A percentile compares a stretch with the other conserved stretches of the same genome.
Evolutionary conservation across 805 yeast species (phyloP).

Genomic region (Ogataea sp.): DNA sequence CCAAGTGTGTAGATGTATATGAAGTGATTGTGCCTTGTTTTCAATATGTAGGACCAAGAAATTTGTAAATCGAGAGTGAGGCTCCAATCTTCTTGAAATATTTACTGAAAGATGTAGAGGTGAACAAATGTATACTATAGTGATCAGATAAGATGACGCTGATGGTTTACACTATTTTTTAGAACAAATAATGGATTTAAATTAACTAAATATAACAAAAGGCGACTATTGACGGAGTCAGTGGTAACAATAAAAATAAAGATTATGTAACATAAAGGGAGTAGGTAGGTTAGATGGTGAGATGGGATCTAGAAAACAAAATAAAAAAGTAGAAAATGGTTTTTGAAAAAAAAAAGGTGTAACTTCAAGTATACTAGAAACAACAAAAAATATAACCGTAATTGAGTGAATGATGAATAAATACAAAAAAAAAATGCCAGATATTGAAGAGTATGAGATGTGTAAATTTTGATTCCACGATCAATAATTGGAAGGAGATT

Average conservation of each 20-base stretch:
- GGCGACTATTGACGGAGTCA: not conserved
- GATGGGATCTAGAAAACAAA: too few relatives aligned
- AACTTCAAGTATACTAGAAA: constrained; percentile 1
- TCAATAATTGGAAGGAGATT: not conserved
- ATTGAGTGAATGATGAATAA: too few relatives aligned
- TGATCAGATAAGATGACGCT: too few relatives aligned
- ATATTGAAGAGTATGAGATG: not conserved
- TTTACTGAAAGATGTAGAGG: too few relatives aligned
- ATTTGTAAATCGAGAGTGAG: too few relatives aligned
- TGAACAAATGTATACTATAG: too few relatives aligned
- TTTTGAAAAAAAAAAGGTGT: not conserved
- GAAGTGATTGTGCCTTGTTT: too few relatives aligned
- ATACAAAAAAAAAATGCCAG: not conserved
- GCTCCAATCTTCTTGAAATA: too few relatives aligned
- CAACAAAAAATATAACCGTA: constrained; percentile 1
- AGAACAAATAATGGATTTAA: not conserved
- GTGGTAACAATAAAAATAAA: not conserved
- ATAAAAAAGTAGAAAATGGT: not conserved
- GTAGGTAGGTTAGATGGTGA: too few relatives aligned
- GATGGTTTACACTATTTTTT: not conserved
- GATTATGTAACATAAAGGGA: constrained; percentile 1
- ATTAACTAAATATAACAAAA: not conserved
- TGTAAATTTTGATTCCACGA: not conserved
- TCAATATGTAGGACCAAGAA: too few relatives aligned
- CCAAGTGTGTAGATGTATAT: too few relatives aligned